These are phyloP conservation scores for Cytospora mali DNA, from an alignment of 2,329 filamentous ascomycete genomes.

Conservation along the genomic window DNA sequence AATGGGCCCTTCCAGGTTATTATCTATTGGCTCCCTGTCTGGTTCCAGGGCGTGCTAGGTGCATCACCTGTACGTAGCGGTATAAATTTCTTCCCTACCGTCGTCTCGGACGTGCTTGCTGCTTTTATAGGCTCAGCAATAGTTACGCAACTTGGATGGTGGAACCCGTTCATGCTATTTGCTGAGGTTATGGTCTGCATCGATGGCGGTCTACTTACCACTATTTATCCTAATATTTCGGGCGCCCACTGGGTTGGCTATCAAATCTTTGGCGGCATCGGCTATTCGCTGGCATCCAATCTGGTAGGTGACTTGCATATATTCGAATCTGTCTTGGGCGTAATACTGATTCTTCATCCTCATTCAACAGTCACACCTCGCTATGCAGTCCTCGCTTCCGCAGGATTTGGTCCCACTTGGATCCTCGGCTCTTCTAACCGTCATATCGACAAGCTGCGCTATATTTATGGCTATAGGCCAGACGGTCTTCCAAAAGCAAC, in stretches of 20 bases:
- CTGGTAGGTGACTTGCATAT: background rate
- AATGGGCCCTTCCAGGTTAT: constrained; percentile 46
- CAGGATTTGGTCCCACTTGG: background rate
- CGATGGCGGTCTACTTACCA: constrained; percentile 42
- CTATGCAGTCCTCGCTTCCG: background rate
- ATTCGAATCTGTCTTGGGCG: too few species aligned
- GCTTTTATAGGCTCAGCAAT: constrained; percentile 30
- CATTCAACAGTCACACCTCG: background rate
- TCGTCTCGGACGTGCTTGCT: constrained; percentile 30
- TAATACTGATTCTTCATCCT: background rate
- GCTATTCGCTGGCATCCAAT: background rate
- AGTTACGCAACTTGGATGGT: constrained; percentile 30
- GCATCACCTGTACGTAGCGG: constrained; percentile 32
- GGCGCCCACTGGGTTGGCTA: constrained; percentile 41
- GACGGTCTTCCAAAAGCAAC: constrained; percentile 43
- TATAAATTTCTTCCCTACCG: constrained; percentile 33
- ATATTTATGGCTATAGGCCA: constrained; percentile 50
- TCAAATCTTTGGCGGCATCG: constrained; percentile 34
- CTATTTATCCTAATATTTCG: constrained; percentile 37
- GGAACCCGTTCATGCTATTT: constrained; percentile 31
- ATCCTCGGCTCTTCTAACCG: background rate
- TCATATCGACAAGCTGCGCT: constrained; percentile 38
- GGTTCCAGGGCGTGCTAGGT: constrained; percentile 41
- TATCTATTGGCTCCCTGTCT: constrained; percentile 50
- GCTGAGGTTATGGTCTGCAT: constrained; percentile 38